Conservation (phyloP, 2,329 filamentous ascomycete genomes). For the Venturia carpophila region DNA sequence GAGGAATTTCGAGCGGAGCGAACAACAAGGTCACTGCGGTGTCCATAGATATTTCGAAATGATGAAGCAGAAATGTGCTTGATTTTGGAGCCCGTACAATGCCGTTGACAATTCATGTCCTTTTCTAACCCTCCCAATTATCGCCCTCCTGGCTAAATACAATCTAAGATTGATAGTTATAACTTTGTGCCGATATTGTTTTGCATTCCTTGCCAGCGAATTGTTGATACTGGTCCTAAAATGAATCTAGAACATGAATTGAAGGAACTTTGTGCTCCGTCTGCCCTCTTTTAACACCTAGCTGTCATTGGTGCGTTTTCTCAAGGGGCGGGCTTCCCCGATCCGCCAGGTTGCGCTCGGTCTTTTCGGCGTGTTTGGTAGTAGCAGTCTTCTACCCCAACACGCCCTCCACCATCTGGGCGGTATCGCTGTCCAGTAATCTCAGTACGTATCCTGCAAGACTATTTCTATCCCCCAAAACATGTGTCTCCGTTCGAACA, state of each 20-base stretch:
- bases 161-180: too few species aligned
- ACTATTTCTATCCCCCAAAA: too few species aligned
- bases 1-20: constrained; percentile 27
- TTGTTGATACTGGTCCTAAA: too few species aligned
- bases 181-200: too few species aligned
- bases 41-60: constrained; percentile 18
- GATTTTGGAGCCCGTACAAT: neutral
- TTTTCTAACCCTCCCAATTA: too few species aligned
- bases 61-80: neutral
- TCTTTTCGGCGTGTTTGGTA: neutral
- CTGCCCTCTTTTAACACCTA: neutral
- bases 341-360: constrained; percentile 1
- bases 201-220: too few species aligned
- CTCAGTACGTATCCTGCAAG: too few species aligned
- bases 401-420: neutral
- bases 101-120: neutral
- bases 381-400: neutral
- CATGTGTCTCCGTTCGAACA: too few species aligned
- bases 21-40: constrained; percentile 25
- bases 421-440: neutral
- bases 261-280: too few species aligned
- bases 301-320: constrained; percentile 7
- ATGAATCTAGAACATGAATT: too few species aligned
- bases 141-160: too few species aligned
- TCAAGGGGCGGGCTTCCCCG: neutral